A percentile compares a stretch with the other conserved stretches of the same genome.
phyloP scores from a whole-genome alignment of 352 stramenopile species.

The Lagenidium sp. region DNA sequence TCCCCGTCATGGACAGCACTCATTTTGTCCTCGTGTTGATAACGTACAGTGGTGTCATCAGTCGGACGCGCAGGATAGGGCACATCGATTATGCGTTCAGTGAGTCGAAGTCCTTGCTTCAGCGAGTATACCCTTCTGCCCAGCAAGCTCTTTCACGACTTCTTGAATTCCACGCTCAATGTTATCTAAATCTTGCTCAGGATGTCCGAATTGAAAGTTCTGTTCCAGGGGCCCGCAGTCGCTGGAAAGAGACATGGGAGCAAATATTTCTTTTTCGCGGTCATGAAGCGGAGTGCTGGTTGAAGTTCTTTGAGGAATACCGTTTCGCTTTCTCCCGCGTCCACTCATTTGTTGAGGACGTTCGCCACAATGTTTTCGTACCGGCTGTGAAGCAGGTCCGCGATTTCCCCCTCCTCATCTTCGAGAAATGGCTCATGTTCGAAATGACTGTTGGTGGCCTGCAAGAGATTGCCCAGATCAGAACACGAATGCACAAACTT shows the following conservation, averaged over 20 bases:
- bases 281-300: slow-evolving; percentile 25
- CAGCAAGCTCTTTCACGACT: slow-evolving; percentile 18
- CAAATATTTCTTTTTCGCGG: slow-evolving; percentile 17
- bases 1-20: slow-evolving; percentile 44
- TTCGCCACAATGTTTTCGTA: slow-evolving; percentile 31
- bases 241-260: slow-evolving; percentile 24
- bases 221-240: too few species aligned
- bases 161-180: slow-evolving; percentile 43
- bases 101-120: slow-evolving; percentile 23
- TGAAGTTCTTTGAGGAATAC: slow-evolving; percentile 37
- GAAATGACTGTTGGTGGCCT: slow-evolving; percentile 10
- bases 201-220: too few species aligned
- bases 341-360: slow-evolving; percentile 8
- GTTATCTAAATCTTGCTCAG: too few species aligned
- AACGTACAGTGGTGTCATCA: slow-evolving; percentile 12
- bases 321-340: slow-evolving; percentile 3
- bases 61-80: slow-evolving; percentile 11
- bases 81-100: slow-evolving; percentile 26
- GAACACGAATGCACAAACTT: too few species aligned
- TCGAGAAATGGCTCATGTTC: slow-evolving; percentile 16
- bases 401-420: slow-evolving; percentile 13
- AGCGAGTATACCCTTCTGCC: slow-evolving; percentile 23
- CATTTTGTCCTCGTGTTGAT: slow-evolving; percentile 40
- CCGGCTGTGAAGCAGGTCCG: slow-evolving; percentile 6
- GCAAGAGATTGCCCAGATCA: too few species aligned